These are phyloP conservation scores for Fraxinus ornus DNA, from an alignment of 305 asterid genomes.

Conservation along the genomic window DNA sequence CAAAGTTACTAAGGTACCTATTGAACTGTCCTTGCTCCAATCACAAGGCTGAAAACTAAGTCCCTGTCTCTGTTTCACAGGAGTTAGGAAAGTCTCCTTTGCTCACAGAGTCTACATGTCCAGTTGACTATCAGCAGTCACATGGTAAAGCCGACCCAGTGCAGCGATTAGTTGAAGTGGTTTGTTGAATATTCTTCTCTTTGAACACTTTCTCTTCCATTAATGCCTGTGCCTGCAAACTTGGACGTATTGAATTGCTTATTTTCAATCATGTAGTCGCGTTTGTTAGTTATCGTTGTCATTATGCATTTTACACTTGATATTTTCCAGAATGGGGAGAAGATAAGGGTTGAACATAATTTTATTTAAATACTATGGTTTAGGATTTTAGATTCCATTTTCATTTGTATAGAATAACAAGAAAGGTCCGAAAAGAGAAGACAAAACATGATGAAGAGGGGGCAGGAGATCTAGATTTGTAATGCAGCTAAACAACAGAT, in stretches of 20 bases:
- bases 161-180: constrained; percentile 41
- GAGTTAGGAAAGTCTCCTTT: constrained; percentile 24
- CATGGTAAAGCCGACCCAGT: constrained; percentile 21
- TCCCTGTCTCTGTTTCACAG: constrained; percentile 19
- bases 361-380: not conserved
- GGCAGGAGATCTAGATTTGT: not conserved
- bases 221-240: not conserved
- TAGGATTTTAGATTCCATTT: not conserved
- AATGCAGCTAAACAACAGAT: not conserved
- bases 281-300: not conserved
- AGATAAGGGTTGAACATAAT: not conserved
- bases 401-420: not conserved
- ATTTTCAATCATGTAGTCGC: not conserved
- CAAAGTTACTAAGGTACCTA: constrained; percentile 21
- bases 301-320: not conserved
- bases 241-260: not conserved
- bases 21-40: constrained; percentile 15
- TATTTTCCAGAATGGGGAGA: not conserved
- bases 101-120: constrained; percentile 29
- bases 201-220: not conserved
- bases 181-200: constrained; percentile 29
- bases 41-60: constrained; percentile 20
- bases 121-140: constrained; percentile 16
- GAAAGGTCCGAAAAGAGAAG: not conserved
- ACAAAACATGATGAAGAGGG: not conserved